phyloP scores from a whole-genome alignment of 1,139 yeast species.

The Diutina pseudorugosa region DNA sequence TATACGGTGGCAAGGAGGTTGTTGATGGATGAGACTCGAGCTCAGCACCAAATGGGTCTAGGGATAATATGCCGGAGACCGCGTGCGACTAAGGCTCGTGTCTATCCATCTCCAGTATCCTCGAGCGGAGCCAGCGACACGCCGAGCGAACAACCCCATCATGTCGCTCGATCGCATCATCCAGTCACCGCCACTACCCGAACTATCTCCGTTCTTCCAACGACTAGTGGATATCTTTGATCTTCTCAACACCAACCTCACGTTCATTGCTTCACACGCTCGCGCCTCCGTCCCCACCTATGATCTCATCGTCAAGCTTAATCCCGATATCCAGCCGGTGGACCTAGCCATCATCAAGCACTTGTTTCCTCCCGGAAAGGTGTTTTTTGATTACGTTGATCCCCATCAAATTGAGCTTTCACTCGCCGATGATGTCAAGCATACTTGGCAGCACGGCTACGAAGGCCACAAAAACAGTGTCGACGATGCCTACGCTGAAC shows the following conservation, averaged over 20 bases:
- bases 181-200: neutral
- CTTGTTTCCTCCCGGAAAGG: conserved; percentile 57
- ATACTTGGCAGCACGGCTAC: conserved; percentile 34
- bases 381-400: conserved; percentile 59
- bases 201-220: neutral
- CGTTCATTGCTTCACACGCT: conserved; percentile 31
- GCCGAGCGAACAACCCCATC: no score
- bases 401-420: conserved; percentile 44
- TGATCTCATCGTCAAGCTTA: conserved; percentile 21
- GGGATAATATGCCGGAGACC: neutral
- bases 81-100: neutral
- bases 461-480: conserved; percentile 28
- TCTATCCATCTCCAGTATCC: no score
- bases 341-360: conserved; percentile 57
- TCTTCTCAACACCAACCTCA: conserved; percentile 29
- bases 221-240: conserved; percentile 10
- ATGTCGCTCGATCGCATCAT: neutral
- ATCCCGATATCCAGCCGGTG: conserved; percentile 16
- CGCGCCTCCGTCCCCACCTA: conserved; percentile 29
- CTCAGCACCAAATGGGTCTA: neutral
- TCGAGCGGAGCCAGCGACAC: no score
- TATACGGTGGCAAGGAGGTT: neutral
- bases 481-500: conserved; percentile 19
- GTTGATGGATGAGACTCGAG: no score
- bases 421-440: conserved; percentile 20